phyloP scores from a whole-genome alignment of 805 yeast species.

The Myxozyma kluyveri region DNA sequence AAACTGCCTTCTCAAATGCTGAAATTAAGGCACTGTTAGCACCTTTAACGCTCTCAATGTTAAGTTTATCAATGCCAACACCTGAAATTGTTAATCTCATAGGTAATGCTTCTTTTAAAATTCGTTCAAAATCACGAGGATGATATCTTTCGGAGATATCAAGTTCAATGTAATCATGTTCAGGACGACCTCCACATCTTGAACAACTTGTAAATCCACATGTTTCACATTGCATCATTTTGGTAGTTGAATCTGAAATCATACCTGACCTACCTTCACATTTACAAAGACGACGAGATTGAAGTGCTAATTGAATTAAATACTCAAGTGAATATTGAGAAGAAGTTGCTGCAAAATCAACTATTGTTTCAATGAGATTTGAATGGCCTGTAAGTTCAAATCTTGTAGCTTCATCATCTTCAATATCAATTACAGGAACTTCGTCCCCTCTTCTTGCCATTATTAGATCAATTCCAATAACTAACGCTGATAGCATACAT shows the following conservation, averaged over 20 bases:
- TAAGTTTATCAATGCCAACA: not conserved
- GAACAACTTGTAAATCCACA: constrained; percentile 8
- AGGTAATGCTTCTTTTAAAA: constrained; percentile 6
- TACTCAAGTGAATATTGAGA: not conserved
- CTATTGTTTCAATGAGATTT: not conserved
- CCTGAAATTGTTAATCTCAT: constrained; percentile 8
- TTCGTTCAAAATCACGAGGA: constrained; percentile 7
- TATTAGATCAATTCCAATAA: not conserved
- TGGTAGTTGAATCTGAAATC: not conserved
- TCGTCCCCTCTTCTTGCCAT: not conserved
- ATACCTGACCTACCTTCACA: constrained; percentile 16
- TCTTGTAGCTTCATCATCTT: not conserved
- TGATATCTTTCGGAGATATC: constrained; percentile 4
- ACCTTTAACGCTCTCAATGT: not conserved
- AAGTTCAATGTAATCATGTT: constrained; percentile 3
- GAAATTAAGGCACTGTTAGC: not conserved
- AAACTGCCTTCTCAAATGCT: not conserved
- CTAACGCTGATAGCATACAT: constrained; percentile 10
- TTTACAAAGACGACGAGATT: constrained; percentile 9
- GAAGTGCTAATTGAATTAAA: not conserved
- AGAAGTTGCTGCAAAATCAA: constrained; percentile 5
- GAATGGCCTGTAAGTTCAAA: constrained; percentile 5
- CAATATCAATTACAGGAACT: too few species aligned
- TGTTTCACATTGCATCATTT: constrained; percentile 4
- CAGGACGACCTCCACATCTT: constrained; percentile 12